These are phyloP conservation scores for Hypoxylon sp. DNA, from an alignment of 2,329 filamentous ascomycete species.

Conservation along the genomic window DNA sequence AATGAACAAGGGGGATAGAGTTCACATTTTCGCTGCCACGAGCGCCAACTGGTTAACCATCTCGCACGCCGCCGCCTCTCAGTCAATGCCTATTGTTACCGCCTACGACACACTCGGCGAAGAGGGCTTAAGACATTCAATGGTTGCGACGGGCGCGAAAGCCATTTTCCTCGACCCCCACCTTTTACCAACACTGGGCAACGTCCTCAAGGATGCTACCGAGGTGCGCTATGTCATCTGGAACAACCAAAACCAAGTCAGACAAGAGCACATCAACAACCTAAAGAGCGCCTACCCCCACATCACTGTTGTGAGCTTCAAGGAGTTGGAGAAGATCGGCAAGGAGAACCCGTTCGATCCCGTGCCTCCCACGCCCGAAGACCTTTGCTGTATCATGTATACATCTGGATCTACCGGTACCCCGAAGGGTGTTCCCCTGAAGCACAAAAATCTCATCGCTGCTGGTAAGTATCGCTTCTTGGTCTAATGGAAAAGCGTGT, in stretches of 20 bases:
- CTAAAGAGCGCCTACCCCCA: conserved; percentile 59
- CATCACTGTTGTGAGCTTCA: conserved; percentile 59
- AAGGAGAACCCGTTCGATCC: conserved; percentile 73
- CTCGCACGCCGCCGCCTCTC: conserved; percentile 67
- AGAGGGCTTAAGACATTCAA: conserved; percentile 74
- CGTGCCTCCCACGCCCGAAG: conserved; percentile 73
- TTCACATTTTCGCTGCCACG: conserved; percentile 85
- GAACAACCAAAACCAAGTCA: conserved; percentile 62
- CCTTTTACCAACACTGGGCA: conserved; percentile 66
- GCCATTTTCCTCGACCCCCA: conserved; percentile 79
- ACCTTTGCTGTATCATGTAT: conserved; percentile 77
- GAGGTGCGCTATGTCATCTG: conserved; percentile 62
- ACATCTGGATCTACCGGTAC: conserved; percentile 85
- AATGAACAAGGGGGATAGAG: conserved; percentile 70
- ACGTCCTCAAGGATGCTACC: conserved; percentile 61
- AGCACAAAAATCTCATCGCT: conserved; percentile 77
- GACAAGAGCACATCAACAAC: conserved; percentile 59
- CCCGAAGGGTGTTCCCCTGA: conserved; percentile 82
- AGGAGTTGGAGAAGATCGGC: conserved; percentile 60
- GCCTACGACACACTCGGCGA: conserved; percentile 80
- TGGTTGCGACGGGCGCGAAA: conserved; percentile 74
- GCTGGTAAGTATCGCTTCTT: conserved; percentile 66
- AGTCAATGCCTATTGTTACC: conserved; percentile 82
- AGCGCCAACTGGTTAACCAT: conserved; percentile 62
- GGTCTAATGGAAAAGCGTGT: conserved; percentile 3